Evolutionary conservation across 2,329 filamentous ascomycete species (phyloP).

Genomic region (Fusarium sambucinum): DNA sequence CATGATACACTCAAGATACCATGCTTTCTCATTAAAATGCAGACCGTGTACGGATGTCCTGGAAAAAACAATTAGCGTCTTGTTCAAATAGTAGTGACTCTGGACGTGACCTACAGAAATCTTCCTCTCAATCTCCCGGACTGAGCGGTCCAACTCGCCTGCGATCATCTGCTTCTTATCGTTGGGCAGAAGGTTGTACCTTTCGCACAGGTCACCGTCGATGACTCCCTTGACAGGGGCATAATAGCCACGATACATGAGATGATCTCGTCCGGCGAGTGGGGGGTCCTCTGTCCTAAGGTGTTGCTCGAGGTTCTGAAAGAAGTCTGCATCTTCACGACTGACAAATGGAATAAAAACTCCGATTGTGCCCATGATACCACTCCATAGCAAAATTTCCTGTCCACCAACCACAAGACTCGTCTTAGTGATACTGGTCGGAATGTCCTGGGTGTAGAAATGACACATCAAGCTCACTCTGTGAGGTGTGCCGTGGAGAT

Average conservation of each 20-base stretch:
- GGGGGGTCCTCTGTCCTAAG: constrained; percentile 88
- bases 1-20: constrained; percentile 45
- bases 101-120: constrained; percentile 71
- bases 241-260: constrained; percentile 96
- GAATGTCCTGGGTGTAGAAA: constrained; percentile 91
- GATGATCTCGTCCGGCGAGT: constrained; percentile 89
- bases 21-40: constrained; percentile 61
- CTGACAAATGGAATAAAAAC: constrained; percentile 92
- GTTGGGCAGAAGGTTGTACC: constrained; percentile 83
- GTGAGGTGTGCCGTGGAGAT: constrained; percentile 89
- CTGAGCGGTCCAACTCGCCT: constrained; percentile 88
- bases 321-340: constrained; percentile 96
- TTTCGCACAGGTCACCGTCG: constrained; percentile 95
- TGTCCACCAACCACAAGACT: constrained; percentile 91
- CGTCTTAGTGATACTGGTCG: constrained; percentile 89
- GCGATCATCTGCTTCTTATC: constrained; percentile 98
- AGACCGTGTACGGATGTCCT: constrained; percentile 70
- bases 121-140: constrained; percentile 95
- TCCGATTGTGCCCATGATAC: constrained; percentile 92
- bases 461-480: constrained; percentile 88
- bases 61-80: constrained; percentile 43
- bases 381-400: constrained; percentile 92
- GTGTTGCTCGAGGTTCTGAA: constrained; percentile 92
- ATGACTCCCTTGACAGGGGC: constrained; percentile 96
- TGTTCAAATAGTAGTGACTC: not conserved